Evolutionary conservation across 108 stramenopile genomes (phyloP).

Genomic region (Stephanodiscus minutulus): DNA sequence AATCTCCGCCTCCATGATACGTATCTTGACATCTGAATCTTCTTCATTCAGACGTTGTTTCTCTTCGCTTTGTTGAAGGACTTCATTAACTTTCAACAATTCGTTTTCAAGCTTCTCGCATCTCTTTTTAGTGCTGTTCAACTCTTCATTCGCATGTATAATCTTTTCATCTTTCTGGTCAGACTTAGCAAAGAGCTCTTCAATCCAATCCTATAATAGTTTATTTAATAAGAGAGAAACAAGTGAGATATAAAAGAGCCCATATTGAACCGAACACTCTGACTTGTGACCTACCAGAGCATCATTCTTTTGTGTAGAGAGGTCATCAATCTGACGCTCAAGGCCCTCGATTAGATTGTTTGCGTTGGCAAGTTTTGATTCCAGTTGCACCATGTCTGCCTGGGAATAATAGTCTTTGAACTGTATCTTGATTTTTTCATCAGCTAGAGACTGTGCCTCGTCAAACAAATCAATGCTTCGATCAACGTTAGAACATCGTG

Average conservation of each 20-base stretch:
- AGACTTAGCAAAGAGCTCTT: slow-evolving; percentile 43
- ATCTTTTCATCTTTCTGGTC: slow-evolving; percentile 34
- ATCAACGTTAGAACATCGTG: neutral
- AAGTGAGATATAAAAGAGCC: neutral
- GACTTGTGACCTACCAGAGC: slow-evolving; percentile 25
- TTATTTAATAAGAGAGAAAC: neutral
- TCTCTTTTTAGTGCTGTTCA: slow-evolving; percentile 7
- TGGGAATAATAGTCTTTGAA: slow-evolving; percentile 8
- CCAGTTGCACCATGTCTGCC: slow-evolving; percentile 12
- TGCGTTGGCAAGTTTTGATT: slow-evolving; percentile 31
- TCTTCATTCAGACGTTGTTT: neutral
- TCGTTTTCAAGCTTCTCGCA: slow-evolving; percentile 13
- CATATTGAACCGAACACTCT: neutral
- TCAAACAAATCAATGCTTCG: slow-evolving; percentile 5
- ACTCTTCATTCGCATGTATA: slow-evolving; percentile 15
- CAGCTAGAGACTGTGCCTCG: neutral
- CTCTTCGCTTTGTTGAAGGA: slow-evolving; percentile 13
- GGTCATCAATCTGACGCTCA: slow-evolving; percentile 38
- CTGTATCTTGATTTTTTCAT: neutral
- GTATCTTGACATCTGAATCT: slow-evolving; percentile 16
- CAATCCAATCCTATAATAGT: slow-evolving; percentile 35
- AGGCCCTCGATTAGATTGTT: slow-evolving; percentile 38
- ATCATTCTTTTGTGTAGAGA: slow-evolving; percentile 44
- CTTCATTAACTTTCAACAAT: slow-evolving; percentile 8
- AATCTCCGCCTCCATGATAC: slow-evolving; percentile 22